Evolutionary conservation across 768 basidiomycete genomes (phyloP).

Genomic region (Trametes coccinea): DNA sequence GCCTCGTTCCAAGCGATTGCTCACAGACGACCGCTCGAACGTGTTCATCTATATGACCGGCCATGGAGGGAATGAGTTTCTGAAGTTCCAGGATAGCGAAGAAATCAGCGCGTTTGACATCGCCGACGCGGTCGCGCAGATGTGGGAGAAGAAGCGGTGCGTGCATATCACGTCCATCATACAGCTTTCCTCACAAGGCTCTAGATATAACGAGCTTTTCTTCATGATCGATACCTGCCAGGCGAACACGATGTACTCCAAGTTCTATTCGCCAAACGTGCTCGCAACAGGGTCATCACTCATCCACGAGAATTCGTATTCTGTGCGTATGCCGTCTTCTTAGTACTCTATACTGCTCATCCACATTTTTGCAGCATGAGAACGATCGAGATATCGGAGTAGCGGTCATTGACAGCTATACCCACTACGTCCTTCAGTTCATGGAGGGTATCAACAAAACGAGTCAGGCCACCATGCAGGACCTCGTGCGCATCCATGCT

Average conservation of each 20-base stretch:
- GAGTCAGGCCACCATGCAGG: slow-evolving; percentile 72
- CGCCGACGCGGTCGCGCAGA: slow-evolving; percentile 98
- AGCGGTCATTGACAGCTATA: slow-evolving; percentile 92
- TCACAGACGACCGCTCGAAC: slow-evolving; percentile 89
- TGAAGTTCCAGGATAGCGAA: slow-evolving; percentile 99
- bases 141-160: slow-evolving; percentile 95
- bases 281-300: slow-evolving; percentile 87
- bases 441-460: slow-evolving; percentile 95
- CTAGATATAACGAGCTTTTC: slow-evolving; percentile 90
- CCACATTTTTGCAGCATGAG: slow-evolving; percentile 60
- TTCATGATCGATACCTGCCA: slow-evolving; percentile 99
- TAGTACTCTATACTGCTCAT: background rate
- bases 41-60: slow-evolving; percentile 99
- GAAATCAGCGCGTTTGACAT: slow-evolving; percentile 96
- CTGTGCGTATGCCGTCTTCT: slow-evolving; percentile 49
- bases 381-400: slow-evolving; percentile 95
- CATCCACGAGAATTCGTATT: slow-evolving; percentile 89
- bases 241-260: slow-evolving; percentile 92
- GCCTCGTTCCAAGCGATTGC: slow-evolving; percentile 88
- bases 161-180: slow-evolving; percentile 15
- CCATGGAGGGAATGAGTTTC: slow-evolving; percentile 96
- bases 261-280: slow-evolving; percentile 91
- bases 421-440: slow-evolving; percentile 87
- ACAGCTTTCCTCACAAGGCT: background rate
- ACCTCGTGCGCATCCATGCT: slow-evolving; percentile 60